Evolutionary conservation across 2,329 filamentous ascomycete genomes (phyloP).

Genomic region (Rosellinia necatrix): DNA sequence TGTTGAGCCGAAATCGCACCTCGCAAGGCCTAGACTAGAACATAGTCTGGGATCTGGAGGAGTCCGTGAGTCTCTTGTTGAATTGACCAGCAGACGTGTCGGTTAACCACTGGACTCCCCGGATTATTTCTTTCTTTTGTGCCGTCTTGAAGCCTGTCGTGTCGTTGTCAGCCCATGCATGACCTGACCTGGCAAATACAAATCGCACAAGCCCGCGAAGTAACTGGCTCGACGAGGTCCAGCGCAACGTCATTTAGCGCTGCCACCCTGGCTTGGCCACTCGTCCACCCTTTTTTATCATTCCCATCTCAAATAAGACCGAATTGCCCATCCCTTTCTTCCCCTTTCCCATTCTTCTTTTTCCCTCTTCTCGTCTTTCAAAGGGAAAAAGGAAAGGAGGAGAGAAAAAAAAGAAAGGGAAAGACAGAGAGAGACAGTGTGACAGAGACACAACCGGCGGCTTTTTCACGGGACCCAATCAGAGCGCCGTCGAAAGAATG

Average conservation of each 20-base stretch:
- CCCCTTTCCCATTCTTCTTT: background rate
- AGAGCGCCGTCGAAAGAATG: constrained; percentile 53
- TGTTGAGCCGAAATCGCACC: constrained; percentile 28
- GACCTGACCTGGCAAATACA: constrained; percentile 24
- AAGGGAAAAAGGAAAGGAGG: background rate
- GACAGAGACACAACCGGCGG: background rate
- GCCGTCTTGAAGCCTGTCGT: constrained; percentile 9
- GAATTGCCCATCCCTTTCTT: background rate
- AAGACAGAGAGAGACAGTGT: background rate
- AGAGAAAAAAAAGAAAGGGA: background rate
- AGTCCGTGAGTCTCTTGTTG: constrained; percentile 2
- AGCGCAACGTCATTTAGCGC: constrained; percentile 28
- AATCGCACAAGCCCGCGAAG: constrained; percentile 12
- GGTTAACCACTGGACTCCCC: constrained; percentile 18
- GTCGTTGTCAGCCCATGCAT: constrained; percentile 23
- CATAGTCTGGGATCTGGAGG: constrained; percentile 20
- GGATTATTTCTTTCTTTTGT: background rate
- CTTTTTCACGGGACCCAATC: background rate
- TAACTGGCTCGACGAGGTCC: constrained; percentile 24
- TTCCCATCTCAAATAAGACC: background rate
- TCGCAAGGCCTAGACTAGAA: background rate
- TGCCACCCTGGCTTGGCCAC: constrained; percentile 25
- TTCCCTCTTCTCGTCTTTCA: background rate
- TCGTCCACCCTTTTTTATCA: constrained; percentile 9
- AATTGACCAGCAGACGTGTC: constrained; percentile 26